Evolutionary conservation across 2,329 filamentous ascomycete genomes (phyloP), one percentile per base, ranked within the genome.

Genomic region (Gnomoniopsis smithogilvyi): DNA sequence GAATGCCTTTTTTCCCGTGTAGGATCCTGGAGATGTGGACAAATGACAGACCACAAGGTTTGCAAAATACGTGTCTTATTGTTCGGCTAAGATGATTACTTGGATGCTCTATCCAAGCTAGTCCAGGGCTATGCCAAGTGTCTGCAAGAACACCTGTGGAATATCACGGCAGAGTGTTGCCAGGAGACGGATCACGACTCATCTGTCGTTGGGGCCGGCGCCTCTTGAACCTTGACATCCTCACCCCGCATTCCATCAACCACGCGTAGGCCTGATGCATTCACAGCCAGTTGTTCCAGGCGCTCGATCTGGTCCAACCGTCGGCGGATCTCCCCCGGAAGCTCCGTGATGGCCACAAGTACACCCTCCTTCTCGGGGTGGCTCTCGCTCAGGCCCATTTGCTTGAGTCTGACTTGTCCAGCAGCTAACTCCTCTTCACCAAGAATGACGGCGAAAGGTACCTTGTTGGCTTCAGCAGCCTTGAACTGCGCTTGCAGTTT

Each of bases 341-440:
- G 74, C 57, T 86, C 79, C 34, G 74, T 74, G 64, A 89, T 79
- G 55, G 87, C 78, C 22, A 97, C 85, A 58, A 92, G 75, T 46
- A 93, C 82, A 52, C 93, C 94, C 61, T 96, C 90, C 78, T 97
- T 96, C 73, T 96, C 91, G 0, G 92, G 88, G 79, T 97, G 90
- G 26, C 87, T 91, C 45, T 95, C 88, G 3, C 83, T 82, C 58
- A 96, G 79, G 49, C 92, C 87, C 76, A 92, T 69, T 54, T 71
- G 78, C 73, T 81, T 75, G 82, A 78, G 89, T 57, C 56, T 62
- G 52, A 96, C 89, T 72, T 96, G 89, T 55, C 92, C 92, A 26
- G 85, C 81, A 61, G 87, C 88, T 45, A 96, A 78, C 75, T 98
- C 94, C 57, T 96, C 92, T 68, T 97, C 91, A 48, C 94, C 94